Evolutionary conservation across 768 basidiomycete species (phyloP).

Genomic region (Collybia sp.): DNA sequence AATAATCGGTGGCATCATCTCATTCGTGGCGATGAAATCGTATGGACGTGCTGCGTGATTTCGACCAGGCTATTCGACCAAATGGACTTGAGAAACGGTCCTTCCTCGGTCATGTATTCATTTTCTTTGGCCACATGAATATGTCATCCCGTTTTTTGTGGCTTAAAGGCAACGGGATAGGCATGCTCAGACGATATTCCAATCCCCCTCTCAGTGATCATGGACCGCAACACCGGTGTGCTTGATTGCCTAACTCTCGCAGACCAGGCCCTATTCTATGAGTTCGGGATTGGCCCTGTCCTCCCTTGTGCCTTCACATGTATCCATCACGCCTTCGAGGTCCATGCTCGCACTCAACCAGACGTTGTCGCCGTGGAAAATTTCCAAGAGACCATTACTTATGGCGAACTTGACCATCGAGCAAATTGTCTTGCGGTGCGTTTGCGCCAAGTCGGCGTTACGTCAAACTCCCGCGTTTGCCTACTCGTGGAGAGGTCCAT

Average conservation of each 20-base stretch:
- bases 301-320: constrained; percentile 36
- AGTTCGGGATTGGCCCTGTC: constrained; percentile 38
- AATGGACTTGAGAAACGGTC: too few species aligned
- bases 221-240: too few species aligned
- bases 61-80: too few species aligned
- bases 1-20: too few species aligned
- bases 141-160: too few species aligned
- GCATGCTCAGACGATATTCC: too few species aligned
- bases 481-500: constrained; percentile 52
- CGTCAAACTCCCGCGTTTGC: constrained; percentile 46
- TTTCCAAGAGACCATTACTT: constrained; percentile 41
- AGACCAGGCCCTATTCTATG: constrained; percentile 38
- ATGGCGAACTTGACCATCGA: constrained; percentile 41
- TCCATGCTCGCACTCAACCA: constrained; percentile 36
- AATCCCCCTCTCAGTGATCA: too few species aligned
- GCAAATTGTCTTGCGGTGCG: constrained; percentile 41
- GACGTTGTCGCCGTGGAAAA: constrained; percentile 46
- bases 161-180: too few species aligned
- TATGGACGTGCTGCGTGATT: too few species aligned
- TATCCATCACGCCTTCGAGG: constrained; percentile 53
- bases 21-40: too few species aligned
- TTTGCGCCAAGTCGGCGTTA: constrained; percentile 38
- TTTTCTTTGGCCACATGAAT: too few species aligned
- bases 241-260: constrained; percentile 13
- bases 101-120: too few species aligned